A percentile compares a stretch with the other conserved stretches of the same genome.
These are phyloP conservation scores for Candida sojae DNA, from an alignment of 1,139 yeast genomes.

Conservation along the genomic window DNA sequence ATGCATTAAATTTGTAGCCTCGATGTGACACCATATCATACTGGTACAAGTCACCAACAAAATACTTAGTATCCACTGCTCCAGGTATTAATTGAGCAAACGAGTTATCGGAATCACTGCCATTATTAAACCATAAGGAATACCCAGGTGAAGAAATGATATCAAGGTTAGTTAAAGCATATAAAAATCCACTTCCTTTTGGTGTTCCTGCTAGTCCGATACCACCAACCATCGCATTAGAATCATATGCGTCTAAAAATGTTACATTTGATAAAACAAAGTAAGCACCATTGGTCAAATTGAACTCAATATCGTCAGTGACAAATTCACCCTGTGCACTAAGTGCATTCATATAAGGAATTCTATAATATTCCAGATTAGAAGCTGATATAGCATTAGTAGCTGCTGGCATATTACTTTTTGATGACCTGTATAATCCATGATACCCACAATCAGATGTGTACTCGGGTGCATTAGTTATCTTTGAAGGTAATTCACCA, in stretches of 20 bases:
- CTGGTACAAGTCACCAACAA: constrained; percentile 45
- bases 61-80: constrained; percentile 51
- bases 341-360: constrained; percentile 32
- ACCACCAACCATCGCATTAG: constrained; percentile 32
- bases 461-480: constrained; percentile 22
- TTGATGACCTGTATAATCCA: constrained; percentile 23
- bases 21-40: constrained; percentile 49
- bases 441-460: constrained; percentile 29
- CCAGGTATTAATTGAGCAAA: constrained; percentile 58
- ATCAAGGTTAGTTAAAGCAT: constrained; percentile 28
- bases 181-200: constrained; percentile 44
- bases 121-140: constrained; percentile 50
- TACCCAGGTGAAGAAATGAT: constrained; percentile 51
- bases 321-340: constrained; percentile 28
- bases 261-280: constrained; percentile 25
- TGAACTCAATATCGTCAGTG: constrained; percentile 25
- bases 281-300: constrained; percentile 14
- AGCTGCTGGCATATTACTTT: constrained; percentile 11
- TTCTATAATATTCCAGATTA: constrained; percentile 18
- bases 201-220: constrained; percentile 54
- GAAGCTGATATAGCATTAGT: constrained; percentile 13
- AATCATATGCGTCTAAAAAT: constrained; percentile 26
- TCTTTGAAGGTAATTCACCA: constrained; percentile 16
- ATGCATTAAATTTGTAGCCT: constrained; percentile 28
- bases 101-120: constrained; percentile 14